Conservation (phyloP, 208 protist genomes). For the Acanthamoeba royreba region DNA sequence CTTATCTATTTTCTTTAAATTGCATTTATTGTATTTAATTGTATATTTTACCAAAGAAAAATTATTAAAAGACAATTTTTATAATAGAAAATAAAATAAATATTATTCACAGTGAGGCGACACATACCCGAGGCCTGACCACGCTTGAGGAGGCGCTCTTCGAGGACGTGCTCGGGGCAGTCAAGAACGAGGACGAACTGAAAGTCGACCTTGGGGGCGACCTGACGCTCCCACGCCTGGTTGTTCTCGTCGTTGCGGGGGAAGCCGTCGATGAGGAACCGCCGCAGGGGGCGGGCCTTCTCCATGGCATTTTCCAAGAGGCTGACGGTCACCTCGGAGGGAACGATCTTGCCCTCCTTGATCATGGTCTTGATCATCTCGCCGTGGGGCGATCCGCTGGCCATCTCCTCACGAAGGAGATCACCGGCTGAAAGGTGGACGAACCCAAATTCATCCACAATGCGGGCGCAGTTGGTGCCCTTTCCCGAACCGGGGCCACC, state of each 20-base stretch:
- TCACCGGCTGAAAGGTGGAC: constrained; percentile 89
- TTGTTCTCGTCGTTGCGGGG: constrained; percentile 74
- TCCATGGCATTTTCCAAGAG: constrained; percentile 70
- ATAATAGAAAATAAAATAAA: background rate
- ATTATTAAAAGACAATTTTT: background rate
- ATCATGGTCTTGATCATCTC: constrained; percentile 69
- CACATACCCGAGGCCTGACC: constrained; percentile 33
- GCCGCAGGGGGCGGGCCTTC: background rate
- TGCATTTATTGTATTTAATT: too few species aligned
- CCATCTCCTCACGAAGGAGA: constrained; percentile 86
- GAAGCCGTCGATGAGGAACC: constrained; percentile 78
- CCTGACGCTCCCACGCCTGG: constrained; percentile 57
- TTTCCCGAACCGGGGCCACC: constrained; percentile 91
- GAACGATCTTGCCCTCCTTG: constrained; percentile 68
- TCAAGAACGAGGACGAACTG: constrained; percentile 68
- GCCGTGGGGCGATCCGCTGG: constrained; percentile 58
- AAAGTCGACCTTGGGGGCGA: constrained; percentile 54
- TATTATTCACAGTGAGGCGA: background rate
- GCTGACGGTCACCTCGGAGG: constrained; percentile 68
- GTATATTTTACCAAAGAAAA: too few species aligned
- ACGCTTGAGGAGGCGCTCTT: constrained; percentile 56
- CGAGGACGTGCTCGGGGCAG: constrained; percentile 53
- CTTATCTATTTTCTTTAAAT: too few species aligned
- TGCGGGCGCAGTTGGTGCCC: constrained; percentile 88
- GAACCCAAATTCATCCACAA: constrained; percentile 80